Conservation (phyloP, 345 rosid species). For the Populus ilicifolia region DNA sequence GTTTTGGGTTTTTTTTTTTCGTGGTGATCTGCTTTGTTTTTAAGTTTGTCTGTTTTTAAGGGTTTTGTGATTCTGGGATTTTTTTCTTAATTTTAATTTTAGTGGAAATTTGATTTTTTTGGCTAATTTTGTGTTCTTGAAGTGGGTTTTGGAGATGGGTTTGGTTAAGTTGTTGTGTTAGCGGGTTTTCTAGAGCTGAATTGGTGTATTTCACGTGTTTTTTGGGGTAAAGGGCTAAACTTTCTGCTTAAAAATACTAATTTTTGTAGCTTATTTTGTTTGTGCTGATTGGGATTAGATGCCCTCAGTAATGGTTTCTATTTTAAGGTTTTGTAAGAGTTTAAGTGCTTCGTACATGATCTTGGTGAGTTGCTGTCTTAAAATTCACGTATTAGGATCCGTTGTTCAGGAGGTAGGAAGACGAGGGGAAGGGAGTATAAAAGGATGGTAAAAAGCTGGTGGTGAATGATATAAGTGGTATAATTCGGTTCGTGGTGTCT, state of each 20-base stretch:
- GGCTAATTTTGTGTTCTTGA: not conserved
- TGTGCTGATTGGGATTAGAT: not conserved
- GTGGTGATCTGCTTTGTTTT: conserved; percentile 29
- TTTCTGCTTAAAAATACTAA: not conserved
- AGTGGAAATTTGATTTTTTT: not conserved
- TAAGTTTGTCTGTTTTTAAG: not conserved
- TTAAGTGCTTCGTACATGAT: not conserved
- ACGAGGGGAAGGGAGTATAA: not conserved
- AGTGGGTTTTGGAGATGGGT: not conserved
- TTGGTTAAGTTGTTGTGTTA: not conserved
- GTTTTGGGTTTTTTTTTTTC: conserved; percentile 4
- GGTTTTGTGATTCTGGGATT: not conserved
- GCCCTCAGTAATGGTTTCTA: not conserved
- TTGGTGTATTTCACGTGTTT: not conserved
- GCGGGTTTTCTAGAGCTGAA: not conserved
- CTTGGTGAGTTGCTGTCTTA: not conserved
- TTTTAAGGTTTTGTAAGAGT: not conserved
- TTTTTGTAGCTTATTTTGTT: not conserved
- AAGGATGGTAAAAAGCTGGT: not conserved
- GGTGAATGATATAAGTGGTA: not conserved
- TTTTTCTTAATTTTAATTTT: not conserved
- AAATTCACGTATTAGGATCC: not conserved
- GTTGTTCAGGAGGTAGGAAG: not conserved
- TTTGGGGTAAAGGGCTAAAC: too few species aligned
- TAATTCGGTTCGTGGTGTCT: not conserved